A percentile compares a stretch with the other conserved stretches of the same genome.
phyloP scores from a whole-genome alignment of 805 yeast species.

The Schwanniomyces polymorphus region DNA sequence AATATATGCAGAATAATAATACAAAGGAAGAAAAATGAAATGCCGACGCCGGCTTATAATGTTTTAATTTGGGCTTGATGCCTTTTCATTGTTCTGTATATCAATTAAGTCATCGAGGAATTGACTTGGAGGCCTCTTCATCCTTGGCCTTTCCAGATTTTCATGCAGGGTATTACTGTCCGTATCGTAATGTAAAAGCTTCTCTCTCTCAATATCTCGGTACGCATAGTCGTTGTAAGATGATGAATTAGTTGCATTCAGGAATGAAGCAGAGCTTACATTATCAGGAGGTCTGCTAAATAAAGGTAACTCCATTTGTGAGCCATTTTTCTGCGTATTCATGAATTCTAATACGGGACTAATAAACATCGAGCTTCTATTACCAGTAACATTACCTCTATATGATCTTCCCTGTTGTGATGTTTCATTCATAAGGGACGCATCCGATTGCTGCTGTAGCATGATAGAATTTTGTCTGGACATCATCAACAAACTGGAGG shows the following conservation, averaged over 20 bases:
- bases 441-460: conserved; percentile 8
- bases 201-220: neutral
- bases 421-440: conserved; percentile 6
- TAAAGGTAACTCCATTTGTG: conserved; percentile 15
- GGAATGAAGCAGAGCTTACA: neutral
- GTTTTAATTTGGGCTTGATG: neutral
- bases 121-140: conserved; percentile 49
- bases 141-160: conserved; percentile 2
- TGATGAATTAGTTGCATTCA: neutral
- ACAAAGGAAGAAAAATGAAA: neutral
- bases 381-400: conserved; percentile 21
- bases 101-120: conserved; percentile 46
- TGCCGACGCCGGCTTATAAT: neutral
- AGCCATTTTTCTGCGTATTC: conserved; percentile 8
- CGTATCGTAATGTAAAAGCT: neutral
- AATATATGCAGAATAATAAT: neutral
- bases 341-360: conserved; percentile 50
- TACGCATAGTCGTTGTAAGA: neutral
- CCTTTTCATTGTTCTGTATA: neutral
- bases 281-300: conserved; percentile 7
- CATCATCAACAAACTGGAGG: conserved; percentile 12
- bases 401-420: conserved; percentile 27
- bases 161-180: conserved; percentile 4
- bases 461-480: conserved; percentile 10
- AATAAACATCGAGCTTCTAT: conserved; percentile 48